phyloP scores from a whole-genome alignment of 2,329 filamentous ascomycete genomes.

The Alternaria infectoria region DNA sequence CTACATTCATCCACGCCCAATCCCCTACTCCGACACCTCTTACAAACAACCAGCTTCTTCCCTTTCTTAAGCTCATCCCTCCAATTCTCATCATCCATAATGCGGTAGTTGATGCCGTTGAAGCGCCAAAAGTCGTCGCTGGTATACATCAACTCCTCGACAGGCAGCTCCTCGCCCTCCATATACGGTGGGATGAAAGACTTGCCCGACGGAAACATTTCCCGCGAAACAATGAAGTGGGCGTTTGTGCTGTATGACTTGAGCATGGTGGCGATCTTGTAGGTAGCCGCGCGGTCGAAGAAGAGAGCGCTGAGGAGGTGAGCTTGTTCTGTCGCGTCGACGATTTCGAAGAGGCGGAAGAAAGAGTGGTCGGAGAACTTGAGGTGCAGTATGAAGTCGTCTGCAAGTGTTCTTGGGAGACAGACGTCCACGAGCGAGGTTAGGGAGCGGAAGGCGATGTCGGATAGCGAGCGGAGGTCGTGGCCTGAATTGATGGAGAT shows the following conservation, averaged over 20 bases:
- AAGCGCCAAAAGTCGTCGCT: slow-evolving; percentile 38
- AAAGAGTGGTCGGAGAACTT: slow-evolving; percentile 27
- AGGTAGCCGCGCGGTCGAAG: slow-evolving; percentile 32
- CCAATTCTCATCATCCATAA: slow-evolving; percentile 33
- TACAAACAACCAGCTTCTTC: slow-evolving; percentile 18
- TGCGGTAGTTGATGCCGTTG: slow-evolving; percentile 30
- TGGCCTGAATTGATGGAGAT: slow-evolving; percentile 26
- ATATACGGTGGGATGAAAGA: slow-evolving; percentile 45
- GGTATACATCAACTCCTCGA: slow-evolving; percentile 37
- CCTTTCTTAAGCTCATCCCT: slow-evolving; percentile 16
- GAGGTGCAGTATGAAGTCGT: slow-evolving; percentile 27
- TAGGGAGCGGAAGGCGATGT: slow-evolving; percentile 21
- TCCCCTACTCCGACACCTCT: slow-evolving; percentile 12
- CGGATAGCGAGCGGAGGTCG: slow-evolving; percentile 20
- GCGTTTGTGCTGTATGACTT: slow-evolving; percentile 23
- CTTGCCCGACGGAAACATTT: slow-evolving; percentile 24
- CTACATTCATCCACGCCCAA: slow-evolving; percentile 17
- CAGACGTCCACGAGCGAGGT: slow-evolving; percentile 23
- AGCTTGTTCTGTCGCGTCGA: slow-evolving; percentile 14
- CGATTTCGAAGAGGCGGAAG: slow-evolving; percentile 15
- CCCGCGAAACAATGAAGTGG: slow-evolving; percentile 30
- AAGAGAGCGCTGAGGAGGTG: slow-evolving; percentile 23
- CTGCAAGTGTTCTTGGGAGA: slow-evolving; percentile 13
- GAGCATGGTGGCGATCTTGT: slow-evolving; percentile 32
- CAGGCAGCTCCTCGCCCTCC: slow-evolving; percentile 41